Evolutionary conservation across 768 basidiomycete species (phyloP).

Genomic region (Calocybe gangraenosa): DNA sequence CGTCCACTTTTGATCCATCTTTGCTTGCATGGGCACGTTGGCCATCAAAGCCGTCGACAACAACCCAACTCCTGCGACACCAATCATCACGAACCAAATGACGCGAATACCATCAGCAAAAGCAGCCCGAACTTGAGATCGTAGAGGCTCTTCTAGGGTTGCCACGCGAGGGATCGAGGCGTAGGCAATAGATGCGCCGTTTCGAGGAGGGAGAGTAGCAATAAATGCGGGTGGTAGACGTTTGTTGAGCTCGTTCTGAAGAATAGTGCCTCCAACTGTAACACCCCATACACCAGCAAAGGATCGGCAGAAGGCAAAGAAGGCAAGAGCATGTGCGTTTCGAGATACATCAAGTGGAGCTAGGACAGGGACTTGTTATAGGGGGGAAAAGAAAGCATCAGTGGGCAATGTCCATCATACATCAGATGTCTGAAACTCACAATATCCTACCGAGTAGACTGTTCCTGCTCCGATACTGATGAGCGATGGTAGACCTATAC

Average conservation of each 20-base stretch:
- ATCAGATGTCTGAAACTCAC: background rate
- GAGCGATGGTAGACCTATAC: slow-evolving; percentile 1
- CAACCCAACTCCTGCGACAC: slow-evolving; percentile 3
- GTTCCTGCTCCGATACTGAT: slow-evolving; percentile 2
- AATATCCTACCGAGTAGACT: background rate
- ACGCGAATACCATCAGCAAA: slow-evolving; percentile 10
- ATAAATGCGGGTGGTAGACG: slow-evolving; percentile 36
- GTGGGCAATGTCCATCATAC: slow-evolving; percentile 11
- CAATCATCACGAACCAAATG: slow-evolving; percentile 12
- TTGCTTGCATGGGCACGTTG: slow-evolving; percentile 8
- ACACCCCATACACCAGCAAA: slow-evolving; percentile 46
- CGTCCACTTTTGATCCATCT: slow-evolving; percentile 6
- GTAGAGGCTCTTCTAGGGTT: slow-evolving; percentile 26
- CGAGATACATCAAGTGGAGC: slow-evolving; percentile 37
- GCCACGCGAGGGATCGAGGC: slow-evolving; percentile 41
- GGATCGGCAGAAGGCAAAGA: slow-evolving; percentile 32
- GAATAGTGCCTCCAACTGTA: slow-evolving; percentile 42
- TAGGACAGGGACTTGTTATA: slow-evolving; percentile 36
- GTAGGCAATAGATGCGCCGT: slow-evolving; percentile 37
- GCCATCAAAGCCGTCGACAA: slow-evolving; percentile 5
- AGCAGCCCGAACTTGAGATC: slow-evolving; percentile 9
- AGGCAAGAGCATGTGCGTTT: slow-evolving; percentile 42
- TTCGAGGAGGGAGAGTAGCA: slow-evolving; percentile 22
- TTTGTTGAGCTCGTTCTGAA: slow-evolving; percentile 45
- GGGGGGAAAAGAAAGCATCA: background rate